Conservation (phyloP, 2,329 filamentous ascomycete genomes). For the Fusarium sulawesiense region DNA sequence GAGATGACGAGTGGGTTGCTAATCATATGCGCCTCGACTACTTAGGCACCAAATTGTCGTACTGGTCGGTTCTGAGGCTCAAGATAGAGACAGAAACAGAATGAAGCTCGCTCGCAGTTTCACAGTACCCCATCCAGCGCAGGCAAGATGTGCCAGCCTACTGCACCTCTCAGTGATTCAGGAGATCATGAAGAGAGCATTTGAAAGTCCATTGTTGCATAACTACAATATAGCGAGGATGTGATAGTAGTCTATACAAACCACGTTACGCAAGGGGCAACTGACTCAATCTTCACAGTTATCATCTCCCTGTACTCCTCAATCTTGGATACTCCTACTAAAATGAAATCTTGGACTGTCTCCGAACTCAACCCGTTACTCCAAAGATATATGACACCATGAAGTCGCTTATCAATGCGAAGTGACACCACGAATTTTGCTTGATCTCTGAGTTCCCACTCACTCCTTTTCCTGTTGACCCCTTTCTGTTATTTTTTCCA, state of each 20-base stretch:
- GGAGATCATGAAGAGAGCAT: too few species aligned
- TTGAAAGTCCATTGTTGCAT: too few species aligned
- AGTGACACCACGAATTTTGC: background rate
- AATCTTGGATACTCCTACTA: background rate
- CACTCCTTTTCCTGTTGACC: background rate
- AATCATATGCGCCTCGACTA: background rate
- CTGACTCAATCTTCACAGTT: background rate
- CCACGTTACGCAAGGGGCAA: background rate
- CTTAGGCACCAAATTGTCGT: background rate
- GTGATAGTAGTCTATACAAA: too few species aligned
- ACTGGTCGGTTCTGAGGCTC: background rate
- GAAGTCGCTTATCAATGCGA: background rate
- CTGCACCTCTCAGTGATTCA: too few species aligned
- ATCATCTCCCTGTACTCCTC: background rate
- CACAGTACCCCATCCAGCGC: too few species aligned
- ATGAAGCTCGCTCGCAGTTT: too few species aligned
- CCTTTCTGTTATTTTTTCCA: background rate
- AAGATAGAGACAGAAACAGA: too few species aligned
- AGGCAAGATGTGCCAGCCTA: too few species aligned
- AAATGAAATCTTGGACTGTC: background rate
- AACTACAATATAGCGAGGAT: too few species aligned
- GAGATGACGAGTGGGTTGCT: background rate
- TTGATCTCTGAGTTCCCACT: background rate
- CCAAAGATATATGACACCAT: background rate
- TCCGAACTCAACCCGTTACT: fast-evolving